Base-by-base conservation (phyloP, 1,284 basidiomycete species). In the Trametes versicolor region DNA sequence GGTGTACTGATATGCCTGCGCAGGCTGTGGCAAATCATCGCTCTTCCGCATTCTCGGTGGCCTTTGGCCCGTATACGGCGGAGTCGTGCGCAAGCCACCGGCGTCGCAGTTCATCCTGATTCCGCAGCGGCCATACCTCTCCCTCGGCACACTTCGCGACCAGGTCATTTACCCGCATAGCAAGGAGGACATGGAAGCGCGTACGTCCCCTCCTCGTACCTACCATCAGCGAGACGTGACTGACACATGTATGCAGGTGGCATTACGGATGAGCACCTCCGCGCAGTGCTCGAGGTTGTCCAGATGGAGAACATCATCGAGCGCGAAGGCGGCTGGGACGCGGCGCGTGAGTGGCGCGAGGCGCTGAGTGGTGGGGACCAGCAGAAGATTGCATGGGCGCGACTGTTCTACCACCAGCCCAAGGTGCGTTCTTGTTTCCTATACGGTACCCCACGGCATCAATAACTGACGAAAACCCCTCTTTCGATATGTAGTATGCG, bases 1-100 rank as follows among this genome's bases (percentile, higher is more conserved):
- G 9, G 9, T 9, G 17, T 2, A 13, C 21, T 19, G 37, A 50
- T 50, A 62, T 48, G 41, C 62, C 55, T 34, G 52, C 25, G 52
- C 66, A 89, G 90, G 90, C 12, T 93, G 94, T 72, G 96, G 96
- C 27, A 97, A 97, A 77, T 94, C 92, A 0, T 95, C 92, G 7
- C 80, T 99, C 56, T 98, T 98, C 85, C 89, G 97, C 29, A 98
- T 99, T 65, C 83, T 99, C 2, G 97, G 97, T 47, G 97, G 97
- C 21, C 86, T 99, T 8, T 99, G 97, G 97, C 97, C 97, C 1
- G 93, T 98, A 4, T 98, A 98, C 74, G 97, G 94, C 21, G 97
- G 97, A 0, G 84, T 88, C 13, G 96, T 99, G n/a, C 89, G 92
- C 73, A 99, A 99, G 78, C 97, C 97, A 0, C 87, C 92, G 19